phyloP scores from a whole-genome alignment of 2,329 filamentous ascomycete genomes.

The Colletotrichum lentis region DNA sequence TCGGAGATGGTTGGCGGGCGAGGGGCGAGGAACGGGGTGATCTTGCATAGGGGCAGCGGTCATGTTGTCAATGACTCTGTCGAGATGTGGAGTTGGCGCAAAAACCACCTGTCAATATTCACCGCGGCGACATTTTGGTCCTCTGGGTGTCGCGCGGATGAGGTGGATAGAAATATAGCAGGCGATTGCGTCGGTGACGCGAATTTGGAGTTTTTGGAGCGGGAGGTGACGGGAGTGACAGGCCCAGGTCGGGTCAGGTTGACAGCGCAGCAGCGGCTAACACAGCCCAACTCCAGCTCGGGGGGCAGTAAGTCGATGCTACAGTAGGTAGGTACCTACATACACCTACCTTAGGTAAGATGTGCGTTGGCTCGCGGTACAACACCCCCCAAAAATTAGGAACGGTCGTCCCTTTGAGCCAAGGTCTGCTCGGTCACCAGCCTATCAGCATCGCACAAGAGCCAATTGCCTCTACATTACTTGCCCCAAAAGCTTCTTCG shows the following conservation, averaged over 20 bases:
- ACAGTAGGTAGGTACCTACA: constrained; percentile 3
- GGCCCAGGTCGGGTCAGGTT: constrained; percentile 15
- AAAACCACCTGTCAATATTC: constrained; percentile 25
- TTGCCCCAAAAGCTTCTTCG: constrained; percentile 9
- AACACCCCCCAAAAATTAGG: constrained; percentile 31
- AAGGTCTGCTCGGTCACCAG: constrained; percentile 28
- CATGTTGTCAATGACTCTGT: constrained; percentile 26
- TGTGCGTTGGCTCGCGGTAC: constrained; percentile 12
- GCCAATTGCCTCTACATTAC: background rate
- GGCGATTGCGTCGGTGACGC: constrained; percentile 36
- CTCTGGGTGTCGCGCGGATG: constrained; percentile 24
- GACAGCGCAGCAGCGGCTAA: constrained; percentile 16
- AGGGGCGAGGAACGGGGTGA: constrained; percentile 21
- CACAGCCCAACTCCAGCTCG: constrained; percentile 14
- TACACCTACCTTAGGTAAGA: background rate
- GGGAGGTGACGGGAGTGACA: constrained; percentile 28
- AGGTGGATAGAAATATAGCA: constrained; percentile 18
- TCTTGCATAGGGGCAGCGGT: constrained; percentile 34
- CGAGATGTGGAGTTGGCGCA: constrained; percentile 18
- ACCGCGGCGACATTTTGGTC: constrained; percentile 33
- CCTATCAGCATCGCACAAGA: constrained; percentile 26
- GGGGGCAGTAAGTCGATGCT: background rate
- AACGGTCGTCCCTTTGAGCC: constrained; percentile 23
- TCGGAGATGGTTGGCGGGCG: constrained; percentile 31
- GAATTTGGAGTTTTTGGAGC: constrained; percentile 36